Percentiles rank a stretch among this genome's conserved stretches.
phyloP scores from a whole-genome alignment of 2,329 filamentous ascomycete genomes.

The Colletotrichum falcatum region DNA sequence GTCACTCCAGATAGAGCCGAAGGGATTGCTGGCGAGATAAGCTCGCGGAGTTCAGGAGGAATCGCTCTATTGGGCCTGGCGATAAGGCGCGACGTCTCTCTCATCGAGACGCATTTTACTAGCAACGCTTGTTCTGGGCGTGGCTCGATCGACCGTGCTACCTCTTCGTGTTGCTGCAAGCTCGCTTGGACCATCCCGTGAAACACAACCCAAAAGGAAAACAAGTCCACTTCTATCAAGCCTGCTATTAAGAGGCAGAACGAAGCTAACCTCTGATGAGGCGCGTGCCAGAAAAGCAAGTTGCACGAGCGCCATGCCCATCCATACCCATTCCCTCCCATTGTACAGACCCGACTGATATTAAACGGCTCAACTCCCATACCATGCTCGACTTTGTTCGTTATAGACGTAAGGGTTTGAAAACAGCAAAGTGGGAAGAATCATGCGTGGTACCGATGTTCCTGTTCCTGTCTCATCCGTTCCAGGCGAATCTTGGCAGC shows the following conservation, averaged over 20 bases:
- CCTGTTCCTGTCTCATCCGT: conserved; percentile 58
- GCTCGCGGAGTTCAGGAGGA: conserved; percentile 24
- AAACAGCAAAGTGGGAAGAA: conserved; percentile 30
- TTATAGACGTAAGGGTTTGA: conserved; percentile 41
- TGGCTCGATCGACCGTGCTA: conserved; percentile 26
- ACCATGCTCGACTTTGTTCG: conserved; percentile 42
- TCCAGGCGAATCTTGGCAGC: conserved; percentile 72
- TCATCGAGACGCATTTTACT: conserved; percentile 32
- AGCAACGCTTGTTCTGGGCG: conserved; percentile 29
- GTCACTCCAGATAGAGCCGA: conserved; percentile 16
- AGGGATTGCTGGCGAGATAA: conserved; percentile 13
- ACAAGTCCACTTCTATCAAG: conserved; percentile 23
- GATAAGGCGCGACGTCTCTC: conserved; percentile 33
- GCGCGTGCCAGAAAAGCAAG: conserved; percentile 31
- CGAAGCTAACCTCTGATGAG: conserved; percentile 18
- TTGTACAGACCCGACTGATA: conserved; percentile 42
- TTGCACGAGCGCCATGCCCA: conserved; percentile 39
- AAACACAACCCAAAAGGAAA: conserved; percentile 27
- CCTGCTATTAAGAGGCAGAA: conserved; percentile 26
- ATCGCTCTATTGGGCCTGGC: conserved; percentile 42
- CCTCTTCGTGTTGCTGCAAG: conserved; percentile 40
- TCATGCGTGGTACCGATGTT: conserved; percentile 44
- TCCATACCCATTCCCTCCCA: conserved; percentile 26
- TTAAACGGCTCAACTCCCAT: conserved; percentile 42
- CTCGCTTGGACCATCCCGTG: conserved; percentile 20